Conservation (phyloP, 129 eudicot species). For the Escallonia herrerae region DNA sequence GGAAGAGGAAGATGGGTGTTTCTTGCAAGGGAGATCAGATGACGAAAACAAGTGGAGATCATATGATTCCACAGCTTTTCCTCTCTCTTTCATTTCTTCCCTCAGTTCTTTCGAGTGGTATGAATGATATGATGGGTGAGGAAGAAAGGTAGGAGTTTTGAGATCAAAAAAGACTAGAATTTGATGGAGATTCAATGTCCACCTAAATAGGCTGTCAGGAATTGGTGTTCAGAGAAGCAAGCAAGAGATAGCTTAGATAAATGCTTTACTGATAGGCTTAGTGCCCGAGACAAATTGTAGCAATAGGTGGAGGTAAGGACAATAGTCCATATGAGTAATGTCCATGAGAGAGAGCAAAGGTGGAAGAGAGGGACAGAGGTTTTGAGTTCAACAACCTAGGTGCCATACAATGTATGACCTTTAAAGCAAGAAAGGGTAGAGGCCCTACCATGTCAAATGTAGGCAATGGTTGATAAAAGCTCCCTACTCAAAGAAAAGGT, state of each 20-base stretch:
- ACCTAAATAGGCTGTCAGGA: neutral
- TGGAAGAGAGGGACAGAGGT: too few species aligned
- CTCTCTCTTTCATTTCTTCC: slow-evolving; percentile 53
- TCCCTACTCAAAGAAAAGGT: too few species aligned
- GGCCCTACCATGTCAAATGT: too few species aligned
- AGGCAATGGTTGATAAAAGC: too few species aligned
- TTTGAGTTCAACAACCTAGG: too few species aligned
- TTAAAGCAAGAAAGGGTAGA: too few species aligned
- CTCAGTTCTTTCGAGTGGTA: neutral
- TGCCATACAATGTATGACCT: too few species aligned
- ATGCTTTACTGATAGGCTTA: slow-evolving; percentile 10
- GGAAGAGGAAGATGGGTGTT: slow-evolving; percentile 59
- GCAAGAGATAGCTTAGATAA: neutral
- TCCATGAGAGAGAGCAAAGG: too few species aligned
- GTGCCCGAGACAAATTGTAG: neutral
- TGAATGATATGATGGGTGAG: neutral
- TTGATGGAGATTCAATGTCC: neutral
- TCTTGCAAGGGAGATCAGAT: slow-evolving; percentile 55
- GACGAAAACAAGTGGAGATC: slow-evolving; percentile 36
- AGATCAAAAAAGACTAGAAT: neutral
- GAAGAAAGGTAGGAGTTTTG: neutral
- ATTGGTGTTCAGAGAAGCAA: too few species aligned
- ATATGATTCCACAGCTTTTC: slow-evolving; percentile 42
- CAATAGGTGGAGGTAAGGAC: neutral
- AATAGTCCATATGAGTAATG: too few species aligned